Evolutionary conservation across 192 early-diverging fungal genomes (phyloP), one percentile per base, ranked within the genome.

Genomic region (Coemansia sp.): DNA sequence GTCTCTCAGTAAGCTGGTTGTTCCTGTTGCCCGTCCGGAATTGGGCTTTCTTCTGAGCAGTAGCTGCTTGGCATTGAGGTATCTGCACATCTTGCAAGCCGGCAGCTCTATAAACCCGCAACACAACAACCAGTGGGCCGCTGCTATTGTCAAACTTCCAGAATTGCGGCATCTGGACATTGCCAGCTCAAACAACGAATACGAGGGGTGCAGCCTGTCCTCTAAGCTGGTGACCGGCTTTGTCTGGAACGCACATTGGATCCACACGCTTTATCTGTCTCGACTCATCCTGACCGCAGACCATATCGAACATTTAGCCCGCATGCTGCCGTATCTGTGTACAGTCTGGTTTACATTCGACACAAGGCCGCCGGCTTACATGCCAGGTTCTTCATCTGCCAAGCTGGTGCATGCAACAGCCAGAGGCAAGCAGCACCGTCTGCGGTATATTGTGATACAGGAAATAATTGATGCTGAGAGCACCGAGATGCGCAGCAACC

Each of bases 131-230:
- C 54, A 62, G 32, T 80, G 77, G 77, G 69, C 57, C 33, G 25
- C 54, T 10, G 50, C 65, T 22, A 56, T 80, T n/a, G 66, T 66
- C 7, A 40, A 51, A 48, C 45, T 75, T n/a, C 32, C 45, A 6
- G 18, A 17, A 2, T 66, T 80, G 11, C 60, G 63, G n/a, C 50
- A 63, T 34, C 54, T 80, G 11, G 59, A 80, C 45, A 68, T 80
- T 60, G 77, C 77, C 16, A 80, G 77, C 64, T 75, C 77, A 31
- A 80, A 80, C 60, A 71, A 80, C 50, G 69, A 75, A 28, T 80
- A 72, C 34, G 77, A 80, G 17, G 77, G 77, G 5, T 80, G 77
- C 40, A 55, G 69, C 28, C 58, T 80, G 28, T 59, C 73, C 7
- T 40, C 65, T 0, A 54, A 36, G 7, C 59, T 80, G 32, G 77